Evolutionary conservation across 495 filamentous ascomycete genomes (phyloP), one percentile per base, ranked within the genome.

Genomic region (Hypoxylon fuscum): DNA sequence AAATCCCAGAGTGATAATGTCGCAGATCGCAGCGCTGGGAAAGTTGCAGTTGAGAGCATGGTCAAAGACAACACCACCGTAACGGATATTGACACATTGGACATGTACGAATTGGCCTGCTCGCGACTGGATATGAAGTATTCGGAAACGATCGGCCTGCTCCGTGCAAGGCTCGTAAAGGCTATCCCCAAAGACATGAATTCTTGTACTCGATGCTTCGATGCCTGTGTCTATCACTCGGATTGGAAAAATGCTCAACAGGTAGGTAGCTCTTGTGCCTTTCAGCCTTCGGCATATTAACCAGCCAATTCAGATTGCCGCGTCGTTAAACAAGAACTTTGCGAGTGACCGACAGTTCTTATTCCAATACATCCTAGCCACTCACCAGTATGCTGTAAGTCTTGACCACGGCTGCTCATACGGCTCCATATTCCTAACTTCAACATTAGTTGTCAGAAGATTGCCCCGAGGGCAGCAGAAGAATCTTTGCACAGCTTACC

Each of bases 181-280:
- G 74, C 74, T 18, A 59, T 73, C 29, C 75, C 78, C 20, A 77
- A 73, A 55, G 77, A 74, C 53, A 69, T 57, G 40, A 27, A 62
- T 21, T 46, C 68, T 14, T 68, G 73, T 4, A 43, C 68, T 2
- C 66, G 69, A 27, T 82, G 76, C 42, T 69, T 81, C 9, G 72
- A 79, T 48, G 50, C 72, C 5, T 82, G 79, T 54, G 59, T 82
- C 35, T 73, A 72, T 59, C 66, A 74, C 34, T 79, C 74, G 62
- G 79, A 82, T 45, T 76, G 80, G 52, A 74, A 76, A 44, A 78
- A 75, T 63, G 78, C 79, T 14, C 79, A 82, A 58, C 77, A 79
- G 72, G 78, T 79, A 57, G 6, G 51, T 5, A 15, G 1, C 32
- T 2, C 32, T 29, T 10, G 2, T 20, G 20, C 10, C 5, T 7